Percentiles rank a stretch among this genome's conserved stretches.
Evolutionary conservation across 2,329 filamentous ascomycete species (phyloP).

Genomic region (Chaetomiaceae sp.): DNA sequence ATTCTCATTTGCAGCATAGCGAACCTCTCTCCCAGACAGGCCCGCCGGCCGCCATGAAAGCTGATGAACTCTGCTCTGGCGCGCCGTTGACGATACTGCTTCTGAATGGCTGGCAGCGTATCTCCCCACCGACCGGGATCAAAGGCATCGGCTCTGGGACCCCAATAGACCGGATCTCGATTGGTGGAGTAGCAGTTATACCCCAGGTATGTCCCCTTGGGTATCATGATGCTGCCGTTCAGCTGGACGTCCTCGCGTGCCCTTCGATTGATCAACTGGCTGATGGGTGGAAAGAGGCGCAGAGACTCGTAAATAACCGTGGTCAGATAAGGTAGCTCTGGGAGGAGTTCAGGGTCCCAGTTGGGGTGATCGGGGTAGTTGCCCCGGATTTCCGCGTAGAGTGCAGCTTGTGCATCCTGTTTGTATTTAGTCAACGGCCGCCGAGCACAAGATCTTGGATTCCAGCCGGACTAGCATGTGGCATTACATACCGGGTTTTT

Average conservation of each 20-base stretch:
- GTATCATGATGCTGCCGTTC: slow-evolving; percentile 13
- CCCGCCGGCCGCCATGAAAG: slow-evolving; percentile 18
- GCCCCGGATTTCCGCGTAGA: slow-evolving; percentile 10
- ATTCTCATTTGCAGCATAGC: slow-evolving; percentile 16
- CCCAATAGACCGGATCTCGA: slow-evolving; percentile 13
- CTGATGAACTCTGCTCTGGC: slow-evolving; percentile 17
- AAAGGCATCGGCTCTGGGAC: slow-evolving; percentile 10
- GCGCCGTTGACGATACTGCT: slow-evolving; percentile 13
- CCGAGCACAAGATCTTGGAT: neutral
- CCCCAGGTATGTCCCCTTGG: slow-evolving; percentile 14
- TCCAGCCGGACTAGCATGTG: neutral
- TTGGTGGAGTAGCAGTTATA: slow-evolving; percentile 20
- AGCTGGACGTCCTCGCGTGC: slow-evolving; percentile 6
- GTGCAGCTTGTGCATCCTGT: slow-evolving; percentile 25
- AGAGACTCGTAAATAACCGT: slow-evolving; percentile 41
- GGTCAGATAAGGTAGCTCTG: slow-evolving; percentile 36
- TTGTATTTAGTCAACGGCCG: slow-evolving; percentile 3
- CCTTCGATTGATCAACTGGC: slow-evolving; percentile 42
- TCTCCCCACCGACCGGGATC: slow-evolving; percentile 15
- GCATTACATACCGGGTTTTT: slow-evolving; percentile 13
- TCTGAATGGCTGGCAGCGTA: slow-evolving; percentile 9
- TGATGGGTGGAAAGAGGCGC: slow-evolving; percentile 43
- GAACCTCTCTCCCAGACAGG: slow-evolving; percentile 17
- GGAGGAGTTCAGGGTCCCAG: slow-evolving; percentile 21
- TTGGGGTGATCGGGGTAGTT: neutral